These are phyloP conservation scores for Cucumis hystrix DNA, from an alignment of 306 rosid genomes.

Conservation along the genomic window DNA sequence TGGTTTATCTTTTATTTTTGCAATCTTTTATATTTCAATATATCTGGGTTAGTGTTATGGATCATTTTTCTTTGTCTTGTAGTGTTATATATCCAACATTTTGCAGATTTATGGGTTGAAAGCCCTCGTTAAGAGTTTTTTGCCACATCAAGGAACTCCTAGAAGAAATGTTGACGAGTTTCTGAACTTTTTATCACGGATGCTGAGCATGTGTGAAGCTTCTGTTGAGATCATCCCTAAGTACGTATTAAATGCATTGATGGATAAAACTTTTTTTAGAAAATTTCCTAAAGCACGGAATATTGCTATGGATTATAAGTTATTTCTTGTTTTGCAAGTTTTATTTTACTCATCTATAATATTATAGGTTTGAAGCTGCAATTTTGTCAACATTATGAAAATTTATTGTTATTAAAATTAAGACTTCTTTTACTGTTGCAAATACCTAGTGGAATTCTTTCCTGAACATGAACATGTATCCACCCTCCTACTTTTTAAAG, in stretches of 20 bases:
- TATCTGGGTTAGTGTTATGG: background rate
- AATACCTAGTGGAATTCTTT: background rate
- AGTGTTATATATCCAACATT: background rate
- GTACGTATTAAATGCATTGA: constrained; percentile 24
- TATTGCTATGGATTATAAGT: background rate
- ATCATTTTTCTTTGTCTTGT: background rate
- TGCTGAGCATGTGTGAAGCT: constrained; percentile 32
- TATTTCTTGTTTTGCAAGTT: background rate
- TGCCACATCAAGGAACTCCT: constrained; percentile 44
- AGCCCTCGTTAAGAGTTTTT: constrained; percentile 65
- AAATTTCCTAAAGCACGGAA: background rate
- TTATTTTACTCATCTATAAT: background rate
- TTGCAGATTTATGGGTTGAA: constrained; percentile 82
- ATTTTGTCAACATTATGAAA: background rate
- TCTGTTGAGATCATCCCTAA: constrained; percentile 19
- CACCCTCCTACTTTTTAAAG: background rate
- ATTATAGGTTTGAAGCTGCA: background rate
- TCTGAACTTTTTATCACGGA: constrained; percentile 36
- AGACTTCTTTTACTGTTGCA: background rate
- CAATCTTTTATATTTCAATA: too few relatives aligned
- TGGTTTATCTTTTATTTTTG: too few relatives aligned
- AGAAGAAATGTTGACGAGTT: constrained; percentile 30
- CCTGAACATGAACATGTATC: background rate
- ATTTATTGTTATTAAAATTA: background rate
- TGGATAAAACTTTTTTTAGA: background rate